A percentile compares a stretch with the other conserved stretches of the same genome.
These are phyloP conservation scores for Saccharomyces pastorianus DNA, from an alignment of 1,139 yeast genomes.

Conservation along the genomic window DNA sequence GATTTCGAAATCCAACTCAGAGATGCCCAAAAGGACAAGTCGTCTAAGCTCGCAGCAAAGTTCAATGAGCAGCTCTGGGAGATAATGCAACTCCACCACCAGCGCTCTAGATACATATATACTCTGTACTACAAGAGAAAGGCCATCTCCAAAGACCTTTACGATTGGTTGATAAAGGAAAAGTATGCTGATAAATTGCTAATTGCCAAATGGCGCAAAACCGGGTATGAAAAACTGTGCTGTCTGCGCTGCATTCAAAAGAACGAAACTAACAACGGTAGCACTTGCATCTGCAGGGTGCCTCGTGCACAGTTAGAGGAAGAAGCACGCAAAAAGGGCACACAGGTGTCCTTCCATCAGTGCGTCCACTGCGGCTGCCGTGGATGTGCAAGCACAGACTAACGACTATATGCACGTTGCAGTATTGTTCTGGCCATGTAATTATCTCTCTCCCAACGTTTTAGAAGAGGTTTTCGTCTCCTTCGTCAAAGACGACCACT, in stretches of 20 bases:
- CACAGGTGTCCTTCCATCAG: conserved; percentile 37
- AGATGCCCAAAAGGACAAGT: conserved; percentile 41
- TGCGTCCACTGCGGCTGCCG: conserved; percentile 85
- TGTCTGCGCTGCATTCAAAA: conserved; percentile 72
- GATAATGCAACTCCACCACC: conserved; percentile 61
- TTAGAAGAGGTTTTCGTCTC: background rate
- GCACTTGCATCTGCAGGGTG: conserved; percentile 77
- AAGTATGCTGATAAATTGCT: conserved; percentile 60
- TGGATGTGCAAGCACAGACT: conserved; percentile 84
- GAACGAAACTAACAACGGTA: conserved; percentile 54
- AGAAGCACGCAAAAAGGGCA: conserved; percentile 23
- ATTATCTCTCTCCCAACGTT: background rate
- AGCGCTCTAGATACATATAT: conserved; percentile 68
- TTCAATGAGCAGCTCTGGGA: conserved; percentile 61
- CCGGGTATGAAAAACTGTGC: conserved; percentile 82
- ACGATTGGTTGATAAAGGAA: conserved; percentile 66
- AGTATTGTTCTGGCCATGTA: background rate
- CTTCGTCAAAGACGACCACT: background rate
- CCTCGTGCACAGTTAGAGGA: conserved; percentile 50
- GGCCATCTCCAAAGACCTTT: conserved; percentile 59
- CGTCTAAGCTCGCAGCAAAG: conserved; percentile 21
- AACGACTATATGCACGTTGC: conserved; percentile 5
- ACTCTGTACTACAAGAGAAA: conserved; percentile 64
- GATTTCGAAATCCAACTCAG: conserved; percentile 56
- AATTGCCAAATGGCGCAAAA: conserved; percentile 87